Percentiles rank a stretch among this genome's conserved stretches.
Evolutionary conservation across 164 flowering plant species (phyloP).

Genomic region (Umbilicus rupestris): DNA sequence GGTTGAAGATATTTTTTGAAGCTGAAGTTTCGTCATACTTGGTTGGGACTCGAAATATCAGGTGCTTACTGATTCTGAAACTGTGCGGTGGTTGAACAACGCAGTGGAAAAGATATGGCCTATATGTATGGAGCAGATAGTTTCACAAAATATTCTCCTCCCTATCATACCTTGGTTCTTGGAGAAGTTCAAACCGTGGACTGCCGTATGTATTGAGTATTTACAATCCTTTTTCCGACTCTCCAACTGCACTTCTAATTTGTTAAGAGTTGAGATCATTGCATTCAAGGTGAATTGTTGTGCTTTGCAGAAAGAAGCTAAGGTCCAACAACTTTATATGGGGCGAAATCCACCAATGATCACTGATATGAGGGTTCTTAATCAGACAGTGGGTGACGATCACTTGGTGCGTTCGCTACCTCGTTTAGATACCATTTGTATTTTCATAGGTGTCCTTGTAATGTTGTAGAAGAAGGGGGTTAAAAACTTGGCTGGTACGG

Average conservation of each 20-base stretch:
- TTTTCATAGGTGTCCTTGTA: background rate
- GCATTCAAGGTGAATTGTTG: background rate
- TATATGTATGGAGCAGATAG: slow-evolving; percentile 80
- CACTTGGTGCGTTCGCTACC: slow-evolving; percentile 55
- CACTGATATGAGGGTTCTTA: slow-evolving; percentile 79
- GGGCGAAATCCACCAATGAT: slow-evolving; percentile 81
- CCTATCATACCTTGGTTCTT: slow-evolving; percentile 96
- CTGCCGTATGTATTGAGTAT: slow-evolving; percentile 59
- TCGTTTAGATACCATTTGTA: background rate
- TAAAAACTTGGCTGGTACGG: background rate
- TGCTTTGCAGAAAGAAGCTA: slow-evolving; percentile 49
- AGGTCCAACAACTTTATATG: slow-evolving; percentile 66
- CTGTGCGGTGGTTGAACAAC: slow-evolving; percentile 88
- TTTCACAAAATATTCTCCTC: slow-evolving; percentile 77
- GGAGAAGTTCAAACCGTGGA: slow-evolving; percentile 97
- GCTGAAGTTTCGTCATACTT: background rate
- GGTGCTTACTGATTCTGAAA: slow-evolving; percentile 90
- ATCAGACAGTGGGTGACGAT: slow-evolving; percentile 62
- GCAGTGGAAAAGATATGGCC: slow-evolving; percentile 93
- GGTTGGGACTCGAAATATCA: slow-evolving; percentile 17
- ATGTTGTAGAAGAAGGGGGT: background rate
- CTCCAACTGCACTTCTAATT: no score
- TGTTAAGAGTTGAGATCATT: background rate
- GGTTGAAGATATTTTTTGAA: background rate
- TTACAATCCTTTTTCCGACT: background rate